Evolutionary conservation across 768 basidiomycete genomes (phyloP), one percentile per base, ranked within the genome.

Genomic region (Mycena rosella): DNA sequence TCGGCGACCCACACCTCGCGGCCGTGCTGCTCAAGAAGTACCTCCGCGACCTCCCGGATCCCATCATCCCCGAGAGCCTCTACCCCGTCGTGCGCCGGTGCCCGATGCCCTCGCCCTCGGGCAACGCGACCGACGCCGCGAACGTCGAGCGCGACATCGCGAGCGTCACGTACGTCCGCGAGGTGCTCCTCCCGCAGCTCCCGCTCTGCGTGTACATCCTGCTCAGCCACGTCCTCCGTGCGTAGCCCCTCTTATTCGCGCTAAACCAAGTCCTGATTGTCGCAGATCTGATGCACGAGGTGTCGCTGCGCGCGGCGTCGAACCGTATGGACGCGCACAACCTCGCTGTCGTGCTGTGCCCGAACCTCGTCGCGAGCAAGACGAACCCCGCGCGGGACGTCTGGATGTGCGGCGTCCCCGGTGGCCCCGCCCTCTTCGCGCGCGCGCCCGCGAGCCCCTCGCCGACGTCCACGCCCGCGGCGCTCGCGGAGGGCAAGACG

Each of bases 1-100:
- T 93, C 73, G 85, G 84, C 0, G 94, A 95, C 72, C 90, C 93
- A 8, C 86, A 93, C 77, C 84, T 96, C 1, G 92, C 93, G 4
- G 93, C 95, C 11, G 95, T 96, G 1, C 83, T 96, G 38, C 79
- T 96, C 60, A 96, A 96, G 82, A 95, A 94, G 75, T 95, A 92
- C 75, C 79, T 96, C 27, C 87, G 93, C 40, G 93, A 95, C 76
- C 81, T 96, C 2, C 93, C 93, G 2, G 85, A 88, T 56, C 91
- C 95, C 5, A 79, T 93, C n/a, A 93, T 96, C 70, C 87, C 91
- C 0, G 93, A 94, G 77, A 76, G 74, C 7, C 76, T 90, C 17
- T 96, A 95, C 76, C 83, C 88, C 8, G 59, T 83, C 38, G 88
- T 96, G 44, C 85, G 84, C 40, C 84, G 85, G 63, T 96, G 95